Evolutionary conservation across 352 stramenopile species (phyloP).

Genomic region (Phytopythium delawarense): DNA sequence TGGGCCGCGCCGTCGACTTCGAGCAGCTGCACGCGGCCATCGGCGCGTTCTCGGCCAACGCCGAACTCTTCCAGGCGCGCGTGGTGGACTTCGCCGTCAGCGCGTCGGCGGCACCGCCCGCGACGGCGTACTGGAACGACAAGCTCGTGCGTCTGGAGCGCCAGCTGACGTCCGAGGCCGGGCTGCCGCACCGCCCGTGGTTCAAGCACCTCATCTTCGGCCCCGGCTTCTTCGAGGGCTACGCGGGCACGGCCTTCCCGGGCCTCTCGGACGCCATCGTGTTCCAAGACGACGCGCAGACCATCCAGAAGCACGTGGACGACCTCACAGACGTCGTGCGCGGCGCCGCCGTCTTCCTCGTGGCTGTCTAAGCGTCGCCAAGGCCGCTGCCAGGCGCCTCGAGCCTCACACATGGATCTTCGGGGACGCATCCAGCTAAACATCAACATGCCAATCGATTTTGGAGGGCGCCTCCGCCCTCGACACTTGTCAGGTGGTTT

Average conservation of each 20-base stretch:
- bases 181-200: conserved; percentile 11
- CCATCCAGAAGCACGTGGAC: conserved; percentile 16
- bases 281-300: conserved; percentile 5
- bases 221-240: conserved; percentile 12
- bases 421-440: too few relatives aligned
- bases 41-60: conserved; percentile 12
- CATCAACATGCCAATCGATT: too few relatives aligned
- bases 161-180: conserved; percentile 4
- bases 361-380: not conserved
- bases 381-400: too few relatives aligned
- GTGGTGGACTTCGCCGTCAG: conserved; percentile 8
- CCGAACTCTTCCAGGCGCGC: conserved; percentile 15
- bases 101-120: conserved; percentile 1
- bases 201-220: conserved; percentile 16
- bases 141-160: conserved; percentile 13
- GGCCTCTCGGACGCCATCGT: conserved; percentile 11
- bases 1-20: conserved; percentile 14
- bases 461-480: too few relatives aligned
- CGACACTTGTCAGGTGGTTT: too few relatives aligned
- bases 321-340: conserved; percentile 9
- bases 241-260: conserved; percentile 11
- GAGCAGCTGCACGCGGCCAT: conserved; percentile 12
- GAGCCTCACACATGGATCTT: too few relatives aligned
- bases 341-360: conserved; percentile 5
- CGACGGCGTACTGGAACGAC: conserved; percentile 9